Evolutionary conservation across 495 filamentous ascomycete species (phyloP).

Genomic region (Pyrenula massariospora): DNA sequence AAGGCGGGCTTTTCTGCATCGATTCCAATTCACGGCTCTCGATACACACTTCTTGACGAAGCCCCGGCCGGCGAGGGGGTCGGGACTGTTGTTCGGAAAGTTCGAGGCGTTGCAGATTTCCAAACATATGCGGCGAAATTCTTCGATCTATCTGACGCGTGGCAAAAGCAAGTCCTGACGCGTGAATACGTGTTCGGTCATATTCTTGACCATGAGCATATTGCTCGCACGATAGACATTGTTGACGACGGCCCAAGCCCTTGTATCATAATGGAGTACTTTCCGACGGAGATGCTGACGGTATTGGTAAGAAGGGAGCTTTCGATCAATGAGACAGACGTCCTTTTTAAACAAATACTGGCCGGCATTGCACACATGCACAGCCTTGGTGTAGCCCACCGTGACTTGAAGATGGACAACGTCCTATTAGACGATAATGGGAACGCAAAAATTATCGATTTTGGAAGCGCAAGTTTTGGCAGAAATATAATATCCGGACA

Average conservation of each 20-base stretch:
- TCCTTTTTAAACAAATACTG: slow-evolving; percentile 9
- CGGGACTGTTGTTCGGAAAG: neutral
- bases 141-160: neutral
- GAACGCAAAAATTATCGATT: slow-evolving; percentile 10
- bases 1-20: neutral
- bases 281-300: neutral
- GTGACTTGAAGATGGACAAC: slow-evolving; percentile 99
- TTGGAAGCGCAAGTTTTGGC: slow-evolving; percentile 9
- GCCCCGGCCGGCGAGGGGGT: neutral
- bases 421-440: slow-evolving; percentile 61
- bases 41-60: neutral
- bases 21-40: neutral
- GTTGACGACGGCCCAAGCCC: neutral
- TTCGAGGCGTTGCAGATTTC: neutral
- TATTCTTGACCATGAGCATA: neutral
- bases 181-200: neutral
- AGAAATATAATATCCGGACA: neutral
- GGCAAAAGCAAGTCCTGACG: neutral
- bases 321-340: neutral
- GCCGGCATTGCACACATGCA: slow-evolving; percentile 55
- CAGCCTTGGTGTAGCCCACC: slow-evolving; percentile 91
- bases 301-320: neutral
- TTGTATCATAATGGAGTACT: neutral
- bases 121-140: neutral
- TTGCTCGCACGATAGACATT: neutral